phyloP scores from a whole-genome alignment of 306 rosid genomes.

The Sechiopsis laciniata region DNA sequence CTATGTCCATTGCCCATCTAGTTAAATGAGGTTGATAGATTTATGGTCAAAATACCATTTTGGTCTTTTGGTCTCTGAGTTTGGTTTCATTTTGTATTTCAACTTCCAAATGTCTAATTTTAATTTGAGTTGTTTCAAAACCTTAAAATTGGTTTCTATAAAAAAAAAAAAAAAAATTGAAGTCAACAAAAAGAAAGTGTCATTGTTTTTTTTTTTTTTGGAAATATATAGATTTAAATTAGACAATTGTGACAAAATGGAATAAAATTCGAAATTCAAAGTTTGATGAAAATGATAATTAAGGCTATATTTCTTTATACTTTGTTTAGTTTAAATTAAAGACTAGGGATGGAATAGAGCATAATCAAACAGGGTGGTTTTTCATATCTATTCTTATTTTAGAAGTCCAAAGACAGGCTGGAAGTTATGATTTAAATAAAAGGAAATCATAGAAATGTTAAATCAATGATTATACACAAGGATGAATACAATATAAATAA shows the following conservation, averaged over 20 bases:
- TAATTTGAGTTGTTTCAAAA: too few relatives aligned
- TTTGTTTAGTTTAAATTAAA: neutral
- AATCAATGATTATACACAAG: neutral
- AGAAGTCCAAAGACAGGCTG: conserved; percentile 17
- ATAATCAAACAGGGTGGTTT: neutral
- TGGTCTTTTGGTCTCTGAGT: too few relatives aligned
- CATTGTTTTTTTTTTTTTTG: too few relatives aligned
- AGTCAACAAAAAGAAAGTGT: too few relatives aligned
- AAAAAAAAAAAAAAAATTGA: too few relatives aligned
- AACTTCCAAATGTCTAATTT: too few relatives aligned
- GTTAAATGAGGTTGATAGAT: neutral
- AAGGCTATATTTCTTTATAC: neutral
- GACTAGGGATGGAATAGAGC: neutral
- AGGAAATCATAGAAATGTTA: neutral
- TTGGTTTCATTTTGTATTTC: too few relatives aligned
- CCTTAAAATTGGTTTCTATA: too few relatives aligned
- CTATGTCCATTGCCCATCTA: neutral
- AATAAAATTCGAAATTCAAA: too few relatives aligned
- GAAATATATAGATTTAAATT: too few relatives aligned
- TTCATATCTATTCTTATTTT: neutral
- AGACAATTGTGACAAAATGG: too few relatives aligned
- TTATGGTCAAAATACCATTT: neutral
- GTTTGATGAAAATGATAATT: too few relatives aligned
- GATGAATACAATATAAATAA: neutral
- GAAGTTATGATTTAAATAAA: neutral